phyloP scores from a whole-genome alignment of 208 protist genomes.

The Leptomonas pyrrhocoris region DNA sequence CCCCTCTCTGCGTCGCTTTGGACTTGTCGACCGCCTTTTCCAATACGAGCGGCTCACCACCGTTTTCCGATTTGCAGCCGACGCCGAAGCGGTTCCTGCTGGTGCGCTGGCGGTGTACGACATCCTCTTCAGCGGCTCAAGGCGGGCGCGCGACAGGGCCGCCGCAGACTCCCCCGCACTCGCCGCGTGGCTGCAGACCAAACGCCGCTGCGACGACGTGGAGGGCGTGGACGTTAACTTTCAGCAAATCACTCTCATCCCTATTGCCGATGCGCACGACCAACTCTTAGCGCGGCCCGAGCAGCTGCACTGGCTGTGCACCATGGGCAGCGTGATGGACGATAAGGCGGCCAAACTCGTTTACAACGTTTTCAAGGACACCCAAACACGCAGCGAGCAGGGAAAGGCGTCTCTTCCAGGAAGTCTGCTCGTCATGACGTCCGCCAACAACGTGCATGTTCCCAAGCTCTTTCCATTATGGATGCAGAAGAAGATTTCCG shows the following conservation, averaged over 20 bases:
- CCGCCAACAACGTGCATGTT: constrained; percentile 60
- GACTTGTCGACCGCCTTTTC: constrained; percentile 59
- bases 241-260: constrained; percentile 62
- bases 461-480: constrained; percentile 47
- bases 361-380: constrained; percentile 45
- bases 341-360: constrained; percentile 35
- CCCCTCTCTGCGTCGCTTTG: constrained; percentile 41
- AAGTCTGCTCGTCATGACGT: constrained; percentile 70
- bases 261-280: constrained; percentile 44
- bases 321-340: constrained; percentile 53
- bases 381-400: constrained; percentile 10
- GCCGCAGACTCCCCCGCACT: constrained; percentile 5
- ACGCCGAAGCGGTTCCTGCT: background rate
- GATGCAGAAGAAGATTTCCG: constrained; percentile 45
- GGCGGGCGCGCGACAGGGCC: constrained; percentile 1
- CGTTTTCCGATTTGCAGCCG: constrained; percentile 6
- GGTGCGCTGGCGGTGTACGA: constrained; percentile 39
- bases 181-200: constrained; percentile 15
- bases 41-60: constrained; percentile 53
- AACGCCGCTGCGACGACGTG: constrained; percentile 14
- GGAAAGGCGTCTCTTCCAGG: constrained; percentile 23
- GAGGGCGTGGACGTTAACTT: constrained; percentile 61
- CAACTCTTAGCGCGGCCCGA: constrained; percentile 38
- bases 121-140: constrained; percentile 56
- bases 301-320: constrained; percentile 23